These are phyloP conservation scores for Podaxis sp. DNA, from an alignment of 768 basidiomycete species.

Conservation along the genomic window DNA sequence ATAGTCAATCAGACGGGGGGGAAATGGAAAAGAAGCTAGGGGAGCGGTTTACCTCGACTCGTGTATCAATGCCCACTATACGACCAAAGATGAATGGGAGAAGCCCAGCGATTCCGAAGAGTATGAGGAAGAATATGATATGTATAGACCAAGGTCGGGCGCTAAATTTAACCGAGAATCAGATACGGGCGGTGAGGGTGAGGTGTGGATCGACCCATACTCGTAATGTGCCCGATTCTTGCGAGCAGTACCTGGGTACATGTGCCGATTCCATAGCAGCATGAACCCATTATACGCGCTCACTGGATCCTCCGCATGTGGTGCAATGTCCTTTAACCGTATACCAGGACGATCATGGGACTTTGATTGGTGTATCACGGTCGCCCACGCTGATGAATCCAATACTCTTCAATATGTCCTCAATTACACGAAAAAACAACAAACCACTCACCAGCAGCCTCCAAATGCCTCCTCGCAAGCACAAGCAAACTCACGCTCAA, in stretches of 20 bases:
- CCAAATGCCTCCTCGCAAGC: constrained; percentile 31
- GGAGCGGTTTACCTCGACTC: constrained; percentile 26
- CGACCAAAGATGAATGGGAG: constrained; percentile 39
- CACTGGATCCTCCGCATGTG: constrained; percentile 29
- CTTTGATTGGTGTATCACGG: constrained; percentile 41
- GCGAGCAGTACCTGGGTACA: constrained; percentile 34
- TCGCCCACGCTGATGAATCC: constrained; percentile 39
- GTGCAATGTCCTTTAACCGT: constrained; percentile 35
- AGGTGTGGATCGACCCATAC: constrained; percentile 25
- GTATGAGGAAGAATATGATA: constrained; percentile 35
- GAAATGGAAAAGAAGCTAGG: neutral
- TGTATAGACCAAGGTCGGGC: constrained; percentile 37
- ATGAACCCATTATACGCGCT: constrained; percentile 29
- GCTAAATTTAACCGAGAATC: constrained; percentile 23
- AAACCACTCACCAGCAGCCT: constrained; percentile 35
- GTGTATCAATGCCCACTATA: constrained; percentile 32
- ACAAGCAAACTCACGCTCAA: constrained; percentile 31
- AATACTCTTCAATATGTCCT: neutral
- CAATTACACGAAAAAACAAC: neutral
- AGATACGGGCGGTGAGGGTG: neutral
- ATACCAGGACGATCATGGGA: constrained; percentile 30
- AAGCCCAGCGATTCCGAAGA: constrained; percentile 26
- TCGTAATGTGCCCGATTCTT: constrained; percentile 33
- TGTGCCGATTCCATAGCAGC: constrained; percentile 35
- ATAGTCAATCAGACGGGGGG: neutral